Evolutionary conservation across 2,329 filamentous ascomycete genomes (phyloP).

Genomic region (Coniochaeta sp.): DNA sequence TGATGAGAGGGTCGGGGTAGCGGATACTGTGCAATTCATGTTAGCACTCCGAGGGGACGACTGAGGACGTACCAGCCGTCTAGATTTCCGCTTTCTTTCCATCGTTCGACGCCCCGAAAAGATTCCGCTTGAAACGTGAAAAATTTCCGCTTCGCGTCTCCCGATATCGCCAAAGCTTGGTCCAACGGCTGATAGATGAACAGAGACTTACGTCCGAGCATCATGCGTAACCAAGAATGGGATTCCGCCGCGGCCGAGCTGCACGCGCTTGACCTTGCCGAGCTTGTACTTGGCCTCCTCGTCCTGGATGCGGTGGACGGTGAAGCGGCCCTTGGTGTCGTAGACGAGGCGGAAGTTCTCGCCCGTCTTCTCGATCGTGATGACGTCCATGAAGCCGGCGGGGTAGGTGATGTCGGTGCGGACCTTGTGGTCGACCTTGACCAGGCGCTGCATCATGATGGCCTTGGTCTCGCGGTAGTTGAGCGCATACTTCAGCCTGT

Average conservation of each 20-base stretch:
- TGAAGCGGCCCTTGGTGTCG: slow-evolving; percentile 99
- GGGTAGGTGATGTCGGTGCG: slow-evolving; percentile 98
- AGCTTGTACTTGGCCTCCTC: slow-evolving; percentile 99
- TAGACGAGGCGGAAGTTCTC: slow-evolving; percentile 99
- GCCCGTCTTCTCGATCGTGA: slow-evolving; percentile 98
- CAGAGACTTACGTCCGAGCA: slow-evolving; percentile 99
- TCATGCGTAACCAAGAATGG: slow-evolving; percentile 99
- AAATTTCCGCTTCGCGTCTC: neutral
- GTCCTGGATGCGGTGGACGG: slow-evolving; percentile 96
- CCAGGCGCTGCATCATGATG: slow-evolving; percentile 98
- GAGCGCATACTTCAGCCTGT: slow-evolving; percentile 98
- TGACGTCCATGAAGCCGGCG: slow-evolving; percentile 98
- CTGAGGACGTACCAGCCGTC: slow-evolving; percentile 47
- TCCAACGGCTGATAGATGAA: slow-evolving; percentile 99
- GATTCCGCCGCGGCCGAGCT: slow-evolving; percentile 98
- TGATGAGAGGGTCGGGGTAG: slow-evolving; percentile 96
- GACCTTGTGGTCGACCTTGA: slow-evolving; percentile 99
- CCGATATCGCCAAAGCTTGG: slow-evolving; percentile 79
- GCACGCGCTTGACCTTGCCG: slow-evolving; percentile 99
- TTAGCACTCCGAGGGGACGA: slow-evolving; percentile 29
- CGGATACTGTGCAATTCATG: slow-evolving; percentile 65
- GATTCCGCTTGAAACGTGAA: neutral
- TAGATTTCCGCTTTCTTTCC: slow-evolving; percentile 27
- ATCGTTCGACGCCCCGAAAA: slow-evolving; percentile 5
- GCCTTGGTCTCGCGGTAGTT: slow-evolving; percentile 96